Base-by-base conservation (phyloP, 2,329 filamentous ascomycete genomes). In the Phyllachora maydis region DNA sequence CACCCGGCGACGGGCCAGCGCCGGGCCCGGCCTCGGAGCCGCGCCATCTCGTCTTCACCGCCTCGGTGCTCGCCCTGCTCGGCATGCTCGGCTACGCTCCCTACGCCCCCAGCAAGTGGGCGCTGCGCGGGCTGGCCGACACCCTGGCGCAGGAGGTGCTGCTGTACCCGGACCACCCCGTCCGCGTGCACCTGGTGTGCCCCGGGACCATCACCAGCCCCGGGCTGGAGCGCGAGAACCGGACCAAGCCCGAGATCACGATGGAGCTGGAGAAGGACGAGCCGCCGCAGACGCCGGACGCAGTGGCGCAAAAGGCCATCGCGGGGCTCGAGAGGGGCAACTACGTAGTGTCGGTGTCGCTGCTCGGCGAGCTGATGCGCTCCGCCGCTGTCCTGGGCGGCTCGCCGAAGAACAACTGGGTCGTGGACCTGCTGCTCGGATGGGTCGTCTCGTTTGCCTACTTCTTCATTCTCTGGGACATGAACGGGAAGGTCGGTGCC, bases 1-100 rank as follows among this genome's bases (percentile, higher is more conserved):
- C 51, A 4, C 54, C 57, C 8, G 46, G 47, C n/a, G 36, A 34
- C 26, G 27, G 19, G 7, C 46, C 45, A 4, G 27, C 19, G 7
- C 46, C 45, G 4, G 45, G 54, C 6, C 38, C 54, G 17, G 45
- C 56, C 23, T 36, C 48, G 4, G 50, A 61, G 31, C 56, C 71
- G 7, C 65, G 73, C 26, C 85, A 95, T 47, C 59, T 98, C 32
- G 67, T 98, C 41, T 78, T 95, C 49, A 95, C 88, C 1, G 70
- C 72, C 10, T 88, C 76, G 12, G 63, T 73, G 5, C 50, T 72
- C 11, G 75, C 75, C 2, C 74, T 92, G 36, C 70, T 74, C 36
- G 65, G 78, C 8, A 46, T 92, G 16, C 65, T 72, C 8, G 88
- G 88, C 14, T 98, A 98, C 47, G 61, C 59, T 0, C 64, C 79